Conservation (phyloP, 768 basidiomycete genomes). For the Leccinum boreale region DNA sequence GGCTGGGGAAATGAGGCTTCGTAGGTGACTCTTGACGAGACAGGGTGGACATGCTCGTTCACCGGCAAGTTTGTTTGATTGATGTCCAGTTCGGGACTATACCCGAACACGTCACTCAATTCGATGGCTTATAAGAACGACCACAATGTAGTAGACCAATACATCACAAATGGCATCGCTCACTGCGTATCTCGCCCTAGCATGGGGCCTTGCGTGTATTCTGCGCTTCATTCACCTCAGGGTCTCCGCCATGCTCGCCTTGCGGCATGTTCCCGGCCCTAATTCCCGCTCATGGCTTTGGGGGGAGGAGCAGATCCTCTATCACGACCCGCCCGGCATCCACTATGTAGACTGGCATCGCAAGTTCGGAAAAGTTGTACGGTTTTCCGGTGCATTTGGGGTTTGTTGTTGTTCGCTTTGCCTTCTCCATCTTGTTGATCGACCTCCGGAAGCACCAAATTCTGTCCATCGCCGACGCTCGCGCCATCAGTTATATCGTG, state of each 20-base stretch:
- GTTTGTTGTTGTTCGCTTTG: conserved; percentile 29
- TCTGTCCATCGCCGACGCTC: conserved; percentile 53
- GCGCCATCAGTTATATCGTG: conserved; percentile 52
- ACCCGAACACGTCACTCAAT: conserved; percentile 17
- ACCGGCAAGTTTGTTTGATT: conserved; percentile 2
- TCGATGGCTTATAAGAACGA: conserved; percentile 4
- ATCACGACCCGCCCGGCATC: conserved; percentile 47
- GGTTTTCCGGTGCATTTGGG: conserved; percentile 55
- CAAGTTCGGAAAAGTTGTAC: conserved; percentile 51
- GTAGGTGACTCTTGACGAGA: conserved; percentile 26
- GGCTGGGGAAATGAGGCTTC: conserved; percentile 24
- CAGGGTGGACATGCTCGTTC: conserved; percentile 23
- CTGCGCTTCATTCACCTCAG: conserved; percentile 34
- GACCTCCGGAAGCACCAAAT: conserved; percentile 45
- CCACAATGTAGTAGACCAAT: background rate
- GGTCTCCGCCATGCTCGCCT: conserved; percentile 30
- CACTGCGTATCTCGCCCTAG: conserved; percentile 6
- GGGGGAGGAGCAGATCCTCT: conserved; percentile 62
- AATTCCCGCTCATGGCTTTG: conserved; percentile 46
- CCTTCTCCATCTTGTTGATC: conserved; percentile 9
- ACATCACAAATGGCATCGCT: conserved; percentile 9
- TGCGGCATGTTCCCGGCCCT: conserved; percentile 54
- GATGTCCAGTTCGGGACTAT: conserved; percentile 1
- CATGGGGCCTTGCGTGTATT: conserved; percentile 28
- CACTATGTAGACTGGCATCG: conserved; percentile 52